phyloP scores from a whole-genome alignment of 2,329 filamentous ascomycete genomes.

The Trichoderma sp. region DNA sequence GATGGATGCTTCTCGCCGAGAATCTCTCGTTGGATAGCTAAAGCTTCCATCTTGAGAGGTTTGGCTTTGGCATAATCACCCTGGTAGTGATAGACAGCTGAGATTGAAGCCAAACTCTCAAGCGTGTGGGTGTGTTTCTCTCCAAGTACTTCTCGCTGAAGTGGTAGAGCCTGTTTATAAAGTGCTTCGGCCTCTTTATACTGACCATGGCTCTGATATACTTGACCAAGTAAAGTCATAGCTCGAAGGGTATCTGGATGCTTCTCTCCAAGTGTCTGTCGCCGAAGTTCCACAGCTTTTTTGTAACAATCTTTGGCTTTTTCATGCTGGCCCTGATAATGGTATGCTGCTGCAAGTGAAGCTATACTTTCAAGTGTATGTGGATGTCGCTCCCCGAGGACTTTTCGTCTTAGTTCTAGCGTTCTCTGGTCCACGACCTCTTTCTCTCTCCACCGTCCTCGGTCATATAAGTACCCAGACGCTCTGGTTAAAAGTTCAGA shows the following conservation, averaged over 20 bases:
- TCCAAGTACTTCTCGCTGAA: background rate
- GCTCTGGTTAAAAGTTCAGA: background rate
- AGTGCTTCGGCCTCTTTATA: background rate
- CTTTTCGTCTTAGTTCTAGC: background rate
- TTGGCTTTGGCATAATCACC: background rate
- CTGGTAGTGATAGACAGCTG: background rate
- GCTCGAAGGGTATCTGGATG: background rate
- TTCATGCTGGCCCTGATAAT: background rate
- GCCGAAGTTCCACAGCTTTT: background rate
- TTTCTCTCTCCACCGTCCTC: background rate
- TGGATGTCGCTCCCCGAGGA: background rate
- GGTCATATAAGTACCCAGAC: background rate
- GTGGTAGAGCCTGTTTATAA: background rate
- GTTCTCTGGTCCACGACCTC: background rate
- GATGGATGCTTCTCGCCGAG: background rate
- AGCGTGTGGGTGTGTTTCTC: background rate
- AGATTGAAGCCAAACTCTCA: background rate
- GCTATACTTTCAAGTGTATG: background rate
- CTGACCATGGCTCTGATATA: background rate
- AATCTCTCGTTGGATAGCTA: background rate
- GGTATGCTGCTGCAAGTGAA: background rate
- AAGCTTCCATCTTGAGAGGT: background rate
- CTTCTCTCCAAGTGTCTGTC: background rate
- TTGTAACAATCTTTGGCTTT: background rate
- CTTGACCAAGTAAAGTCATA: background rate